These are phyloP conservation scores for Candolleomyces aberdarensis DNA, from an alignment of 768 basidiomycete genomes.

Conservation along the genomic window DNA sequence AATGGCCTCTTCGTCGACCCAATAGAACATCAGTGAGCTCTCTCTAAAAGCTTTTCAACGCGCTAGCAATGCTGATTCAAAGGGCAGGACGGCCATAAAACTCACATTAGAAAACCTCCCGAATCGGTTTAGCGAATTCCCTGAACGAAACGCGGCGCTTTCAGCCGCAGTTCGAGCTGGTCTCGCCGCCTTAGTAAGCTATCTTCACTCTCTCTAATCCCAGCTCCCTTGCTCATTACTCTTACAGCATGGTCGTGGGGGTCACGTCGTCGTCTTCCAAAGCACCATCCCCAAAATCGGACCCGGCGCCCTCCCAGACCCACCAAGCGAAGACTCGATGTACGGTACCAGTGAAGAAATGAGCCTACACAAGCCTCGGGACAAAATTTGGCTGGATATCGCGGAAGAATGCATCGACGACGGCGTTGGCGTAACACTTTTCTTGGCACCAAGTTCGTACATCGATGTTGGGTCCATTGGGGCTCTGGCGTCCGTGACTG, in stretches of 20 bases:
- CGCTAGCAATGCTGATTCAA: slow-evolving; percentile 1
- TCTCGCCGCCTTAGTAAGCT: slow-evolving; percentile 67
- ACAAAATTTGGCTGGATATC: slow-evolving; percentile 73
- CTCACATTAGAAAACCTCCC: slow-evolving; percentile 57
- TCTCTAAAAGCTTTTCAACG: not conserved
- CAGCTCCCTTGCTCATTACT: not conserved
- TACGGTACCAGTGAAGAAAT: slow-evolving; percentile 88
- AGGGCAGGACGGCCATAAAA: slow-evolving; percentile 53
- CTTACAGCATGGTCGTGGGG: slow-evolving; percentile 61
- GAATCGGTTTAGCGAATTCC: slow-evolving; percentile 49
- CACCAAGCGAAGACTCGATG: slow-evolving; percentile 58
- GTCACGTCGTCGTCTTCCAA: slow-evolving; percentile 74
- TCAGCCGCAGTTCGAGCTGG: slow-evolving; percentile 74
- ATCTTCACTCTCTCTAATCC: not conserved
- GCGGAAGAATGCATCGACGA: slow-evolving; percentile 87
- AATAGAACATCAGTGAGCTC: slow-evolving; percentile 58
- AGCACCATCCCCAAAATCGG: slow-evolving; percentile 69
- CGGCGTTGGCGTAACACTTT: slow-evolving; percentile 88
- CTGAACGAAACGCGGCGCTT: slow-evolving; percentile 58
- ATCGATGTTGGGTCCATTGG: slow-evolving; percentile 89
- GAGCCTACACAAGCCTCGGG: slow-evolving; percentile 74
- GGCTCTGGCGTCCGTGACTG: slow-evolving; percentile 69
- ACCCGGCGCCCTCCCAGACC: slow-evolving; percentile 57
- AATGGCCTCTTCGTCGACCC: slow-evolving; percentile 78
- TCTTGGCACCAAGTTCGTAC: slow-evolving; percentile 75